phyloP scores from a whole-genome alignment of 2,329 filamentous ascomycete genomes.

The Trichoderma sp. region DNA sequence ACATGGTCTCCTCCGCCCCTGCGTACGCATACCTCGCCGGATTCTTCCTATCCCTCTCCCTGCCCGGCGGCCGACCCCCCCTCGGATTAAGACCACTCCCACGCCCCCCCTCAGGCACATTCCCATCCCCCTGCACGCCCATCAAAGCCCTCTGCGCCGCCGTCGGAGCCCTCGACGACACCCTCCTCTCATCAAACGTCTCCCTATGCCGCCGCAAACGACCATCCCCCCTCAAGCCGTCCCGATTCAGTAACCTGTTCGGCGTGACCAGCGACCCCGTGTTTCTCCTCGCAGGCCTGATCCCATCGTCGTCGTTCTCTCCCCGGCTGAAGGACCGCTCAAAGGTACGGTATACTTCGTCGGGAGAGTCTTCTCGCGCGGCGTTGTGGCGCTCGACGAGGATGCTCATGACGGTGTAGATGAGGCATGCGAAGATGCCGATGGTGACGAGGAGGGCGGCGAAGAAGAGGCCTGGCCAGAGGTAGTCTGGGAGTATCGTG shows the following conservation, averaged over 20 bases:
- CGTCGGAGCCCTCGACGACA: not conserved
- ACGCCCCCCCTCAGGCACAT: not conserved
- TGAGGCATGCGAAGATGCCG: not conserved
- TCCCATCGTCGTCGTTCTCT: not conserved
- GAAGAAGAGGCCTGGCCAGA: constrained; percentile 4
- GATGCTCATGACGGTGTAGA: constrained; percentile 2
- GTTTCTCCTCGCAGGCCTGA: not conserved
- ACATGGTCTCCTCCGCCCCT: too few species aligned
- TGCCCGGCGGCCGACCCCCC: not conserved
- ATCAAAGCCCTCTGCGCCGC: not conserved
- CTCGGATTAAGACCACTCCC: not conserved
- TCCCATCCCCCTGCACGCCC: not conserved
- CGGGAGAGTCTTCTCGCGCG: not conserved
- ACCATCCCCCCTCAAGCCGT: not conserved
- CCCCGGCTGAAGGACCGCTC: not conserved
- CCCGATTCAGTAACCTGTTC: not conserved
- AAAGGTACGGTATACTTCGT: constrained; percentile 1
- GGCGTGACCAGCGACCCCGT: not conserved
- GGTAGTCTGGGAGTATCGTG: not conserved
- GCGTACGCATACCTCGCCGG: not conserved
- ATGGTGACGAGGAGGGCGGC: not conserved
- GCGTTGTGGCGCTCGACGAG: not conserved
- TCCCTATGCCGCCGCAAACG: not conserved
- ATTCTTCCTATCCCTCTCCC: not conserved
- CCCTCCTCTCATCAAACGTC: not conserved